Evolutionary conservation across 1,139 yeast genomes (phyloP).

Genomic region (Diutina pseudorugosa): DNA sequence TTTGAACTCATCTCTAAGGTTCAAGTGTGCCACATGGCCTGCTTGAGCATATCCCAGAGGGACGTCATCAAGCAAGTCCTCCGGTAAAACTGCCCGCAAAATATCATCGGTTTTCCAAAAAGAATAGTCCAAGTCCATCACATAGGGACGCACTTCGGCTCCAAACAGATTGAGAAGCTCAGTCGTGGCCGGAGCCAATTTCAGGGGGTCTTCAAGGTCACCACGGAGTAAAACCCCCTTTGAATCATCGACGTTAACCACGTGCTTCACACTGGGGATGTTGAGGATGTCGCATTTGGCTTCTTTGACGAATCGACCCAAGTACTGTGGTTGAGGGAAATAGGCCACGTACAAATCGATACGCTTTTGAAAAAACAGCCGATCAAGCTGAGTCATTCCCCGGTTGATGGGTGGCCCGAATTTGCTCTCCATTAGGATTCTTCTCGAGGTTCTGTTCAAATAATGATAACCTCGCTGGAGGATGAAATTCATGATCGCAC

Average conservation of each 20-base stretch:
- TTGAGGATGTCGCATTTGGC: constrained; percentile 46
- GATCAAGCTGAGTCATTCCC: constrained; percentile 54
- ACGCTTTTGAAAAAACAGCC: constrained; percentile 43
- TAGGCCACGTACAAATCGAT: constrained; percentile 54
- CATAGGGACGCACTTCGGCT: constrained; percentile 40
- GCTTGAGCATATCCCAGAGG: constrained; percentile 91
- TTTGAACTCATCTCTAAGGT: constrained; percentile 72
- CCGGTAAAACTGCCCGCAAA: constrained; percentile 65
- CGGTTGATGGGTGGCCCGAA: constrained; percentile 60
- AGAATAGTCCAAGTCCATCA: constrained; percentile 49
- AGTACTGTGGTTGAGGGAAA: constrained; percentile 53
- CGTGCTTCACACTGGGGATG: constrained; percentile 54
- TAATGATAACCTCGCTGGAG: constrained; percentile 4
- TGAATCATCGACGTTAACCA: constrained; percentile 35
- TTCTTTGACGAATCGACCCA: constrained; percentile 42
- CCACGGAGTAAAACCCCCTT: constrained; percentile 52
- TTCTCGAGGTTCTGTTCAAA: constrained; percentile 12
- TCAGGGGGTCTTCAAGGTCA: constrained; percentile 30
- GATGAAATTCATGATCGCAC: constrained; percentile 3
- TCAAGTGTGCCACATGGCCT: constrained; percentile 93
- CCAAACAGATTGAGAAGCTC: constrained; percentile 34
- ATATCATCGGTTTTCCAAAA: constrained; percentile 90
- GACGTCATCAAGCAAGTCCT: constrained; percentile 50
- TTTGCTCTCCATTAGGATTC: constrained; percentile 13
- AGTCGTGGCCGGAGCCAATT: constrained; percentile 30